Percentiles rank a stretch among this genome's conserved stretches.
These are phyloP conservation scores for Ascochyta rabiei DNA, from an alignment of 2,329 filamentous ascomycete genomes.

Conservation along the genomic window DNA sequence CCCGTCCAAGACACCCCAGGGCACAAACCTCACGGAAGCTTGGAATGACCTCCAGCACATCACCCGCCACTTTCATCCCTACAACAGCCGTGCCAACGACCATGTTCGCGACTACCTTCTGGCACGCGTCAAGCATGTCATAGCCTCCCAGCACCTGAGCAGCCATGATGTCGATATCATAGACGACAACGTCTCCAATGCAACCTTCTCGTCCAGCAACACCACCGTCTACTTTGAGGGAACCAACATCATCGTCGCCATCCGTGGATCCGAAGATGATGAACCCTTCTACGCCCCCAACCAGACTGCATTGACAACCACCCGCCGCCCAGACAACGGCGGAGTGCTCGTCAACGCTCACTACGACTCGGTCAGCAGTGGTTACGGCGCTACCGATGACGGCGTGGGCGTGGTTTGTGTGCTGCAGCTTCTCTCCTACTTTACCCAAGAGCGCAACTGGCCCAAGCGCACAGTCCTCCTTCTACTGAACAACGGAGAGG, in stretches of 20 bases:
- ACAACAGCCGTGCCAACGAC: slow-evolving; percentile 85
- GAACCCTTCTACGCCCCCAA: slow-evolving; percentile 68
- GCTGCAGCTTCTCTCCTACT: slow-evolving; percentile 85
- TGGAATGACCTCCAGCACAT: slow-evolving; percentile 83
- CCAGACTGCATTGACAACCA: slow-evolving; percentile 51
- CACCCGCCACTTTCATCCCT: slow-evolving; percentile 80
- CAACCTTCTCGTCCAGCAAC: slow-evolving; percentile 67
- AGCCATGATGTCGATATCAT: slow-evolving; percentile 67
- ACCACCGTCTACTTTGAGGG: slow-evolving; percentile 83
- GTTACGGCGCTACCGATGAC: slow-evolving; percentile 92
- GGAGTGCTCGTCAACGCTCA: slow-evolving; percentile 94
- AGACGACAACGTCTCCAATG: slow-evolving; percentile 79
- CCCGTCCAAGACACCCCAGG: slow-evolving; percentile 62
- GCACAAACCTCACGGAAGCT: slow-evolving; percentile 81
- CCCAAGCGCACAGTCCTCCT: slow-evolving; percentile 82
- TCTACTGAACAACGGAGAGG: slow-evolving; percentile 93
- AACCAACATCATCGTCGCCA: slow-evolving; percentile 89
- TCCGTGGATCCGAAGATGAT: slow-evolving; percentile 76
- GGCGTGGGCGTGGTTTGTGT: slow-evolving; percentile 87
- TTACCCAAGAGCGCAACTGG: slow-evolving; percentile 70
- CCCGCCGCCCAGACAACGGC: slow-evolving; percentile 61
- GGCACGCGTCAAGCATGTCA: slow-evolving; percentile 70
- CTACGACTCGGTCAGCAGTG: slow-evolving; percentile 91
- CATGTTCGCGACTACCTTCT: slow-evolving; percentile 78
- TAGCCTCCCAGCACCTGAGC: slow-evolving; percentile 61